These are phyloP conservation scores for Terana coerulea DNA, from an alignment of 768 basidiomycete species.

Conservation along the genomic window DNA sequence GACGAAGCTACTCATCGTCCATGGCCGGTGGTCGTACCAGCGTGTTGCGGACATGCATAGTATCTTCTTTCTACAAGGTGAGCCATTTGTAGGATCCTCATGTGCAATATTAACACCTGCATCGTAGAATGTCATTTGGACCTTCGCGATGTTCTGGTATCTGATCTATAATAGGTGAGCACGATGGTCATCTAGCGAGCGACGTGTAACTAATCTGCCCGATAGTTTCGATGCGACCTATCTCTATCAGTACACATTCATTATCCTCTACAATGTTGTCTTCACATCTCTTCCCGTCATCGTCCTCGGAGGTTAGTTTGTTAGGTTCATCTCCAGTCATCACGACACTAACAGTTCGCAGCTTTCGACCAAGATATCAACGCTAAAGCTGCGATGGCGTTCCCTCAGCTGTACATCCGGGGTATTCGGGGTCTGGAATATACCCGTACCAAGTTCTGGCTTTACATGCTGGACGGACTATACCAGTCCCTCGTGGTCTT, in stretches of 20 bases:
- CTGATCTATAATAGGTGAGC: constrained; percentile 80
- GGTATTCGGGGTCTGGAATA: constrained; percentile 94
- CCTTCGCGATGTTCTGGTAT: constrained; percentile 92
- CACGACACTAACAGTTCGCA: constrained; percentile 19
- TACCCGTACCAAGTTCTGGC: constrained; percentile 88
- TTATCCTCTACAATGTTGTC: constrained; percentile 84
- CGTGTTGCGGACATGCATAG: constrained; percentile 95
- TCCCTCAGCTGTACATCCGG: constrained; percentile 93
- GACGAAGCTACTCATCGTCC: constrained; percentile 86
- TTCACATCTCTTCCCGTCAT: constrained; percentile 95
- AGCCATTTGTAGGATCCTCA: constrained; percentile 12
- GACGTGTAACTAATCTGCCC: constrained; percentile 13
- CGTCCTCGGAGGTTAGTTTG: constrained; percentile 70
- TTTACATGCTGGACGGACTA: constrained; percentile 91
- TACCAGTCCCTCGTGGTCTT: constrained; percentile 89
- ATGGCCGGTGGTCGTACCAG: constrained; percentile 97
- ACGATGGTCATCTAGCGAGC: constrained; percentile 1
- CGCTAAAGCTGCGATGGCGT: constrained; percentile 83
- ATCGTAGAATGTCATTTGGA: constrained; percentile 84
- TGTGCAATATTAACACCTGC: not conserved
- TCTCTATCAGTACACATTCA: constrained; percentile 92
- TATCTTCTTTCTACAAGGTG: constrained; percentile 99
- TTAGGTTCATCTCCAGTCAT: not conserved
- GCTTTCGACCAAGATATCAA: constrained; percentile 97
- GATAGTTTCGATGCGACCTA: constrained; percentile 90